A percentile compares a stretch with the other conserved stretches of the same genome.
These are phyloP conservation scores for Naganishia vishniacii DNA, from an alignment of 768 basidiomycete genomes.

Conservation along the genomic window DNA sequence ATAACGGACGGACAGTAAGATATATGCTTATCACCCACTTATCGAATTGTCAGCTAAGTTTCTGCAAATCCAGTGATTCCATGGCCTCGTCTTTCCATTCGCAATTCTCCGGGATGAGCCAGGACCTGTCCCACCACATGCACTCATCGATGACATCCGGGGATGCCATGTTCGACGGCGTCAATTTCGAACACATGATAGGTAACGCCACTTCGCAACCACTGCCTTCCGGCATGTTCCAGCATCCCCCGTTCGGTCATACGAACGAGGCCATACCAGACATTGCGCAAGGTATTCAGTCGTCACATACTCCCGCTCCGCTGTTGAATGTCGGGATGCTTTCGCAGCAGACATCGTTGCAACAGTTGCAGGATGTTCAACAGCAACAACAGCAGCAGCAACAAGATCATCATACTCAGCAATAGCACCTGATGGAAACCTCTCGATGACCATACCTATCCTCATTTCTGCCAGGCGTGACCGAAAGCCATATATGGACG, in stretches of 20 bases:
- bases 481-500: too few species aligned
- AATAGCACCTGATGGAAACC: neutral
- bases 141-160: neutral
- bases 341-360: neutral
- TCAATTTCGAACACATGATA: conserved; percentile 7
- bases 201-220: neutral
- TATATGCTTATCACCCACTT: too few species aligned
- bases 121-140: neutral
- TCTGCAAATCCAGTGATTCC: neutral
- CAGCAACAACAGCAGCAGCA: neutral
- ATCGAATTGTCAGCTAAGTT: too few species aligned
- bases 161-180: conserved; percentile 4
- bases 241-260: neutral
- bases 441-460: too few species aligned
- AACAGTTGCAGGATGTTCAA: neutral
- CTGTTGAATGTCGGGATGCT: too few species aligned
- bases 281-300: neutral
- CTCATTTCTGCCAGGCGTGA: neutral
- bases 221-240: neutral
- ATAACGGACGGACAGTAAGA: neutral
- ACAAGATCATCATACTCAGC: neutral
- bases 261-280: neutral
- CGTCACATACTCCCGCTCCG: neutral
- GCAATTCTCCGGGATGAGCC: conserved; percentile 6
- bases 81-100: conserved; percentile 14